Conservation (phyloP, 148 eudicot genomes). For the Vaccinium vitisidaea region DNA sequence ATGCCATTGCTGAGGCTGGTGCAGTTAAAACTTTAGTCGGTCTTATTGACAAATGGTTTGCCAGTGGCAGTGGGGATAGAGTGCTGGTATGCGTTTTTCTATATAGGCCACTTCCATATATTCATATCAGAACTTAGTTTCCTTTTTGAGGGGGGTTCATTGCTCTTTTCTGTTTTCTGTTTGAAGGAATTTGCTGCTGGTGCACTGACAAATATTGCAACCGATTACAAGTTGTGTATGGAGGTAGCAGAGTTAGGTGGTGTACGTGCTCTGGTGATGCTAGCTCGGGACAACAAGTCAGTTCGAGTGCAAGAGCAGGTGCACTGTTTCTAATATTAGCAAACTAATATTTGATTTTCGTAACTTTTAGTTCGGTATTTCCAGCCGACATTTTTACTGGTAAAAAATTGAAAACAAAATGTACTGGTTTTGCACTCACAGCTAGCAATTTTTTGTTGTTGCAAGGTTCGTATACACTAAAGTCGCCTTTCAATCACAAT, state of each 20-base stretch:
- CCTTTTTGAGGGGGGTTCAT: neutral
- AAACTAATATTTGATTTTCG: neutral
- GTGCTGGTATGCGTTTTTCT: slow-evolving; percentile 68
- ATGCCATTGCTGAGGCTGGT: slow-evolving; percentile 88
- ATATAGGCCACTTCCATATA: neutral
- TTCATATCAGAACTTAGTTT: neutral
- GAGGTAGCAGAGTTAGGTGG: slow-evolving; percentile 85
- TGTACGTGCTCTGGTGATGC: slow-evolving; percentile 82
- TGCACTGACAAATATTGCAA: slow-evolving; percentile 87
- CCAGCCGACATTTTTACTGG: neutral
- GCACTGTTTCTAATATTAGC: neutral
- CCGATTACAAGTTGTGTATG: slow-evolving; percentile 92
- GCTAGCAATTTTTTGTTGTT: neutral
- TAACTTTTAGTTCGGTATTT: neutral
- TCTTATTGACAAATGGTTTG: slow-evolving; percentile 85
- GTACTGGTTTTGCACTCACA: neutral
- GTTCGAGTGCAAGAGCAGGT: slow-evolving; percentile 99
- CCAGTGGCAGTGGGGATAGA: slow-evolving; percentile 49
- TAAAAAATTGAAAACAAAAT: neutral
- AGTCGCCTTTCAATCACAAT: neutral
- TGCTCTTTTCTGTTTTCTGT: slow-evolving; percentile 12
- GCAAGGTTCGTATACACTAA: neutral
- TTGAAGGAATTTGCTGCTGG: slow-evolving; percentile 97
- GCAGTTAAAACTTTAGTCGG: slow-evolving; percentile 85
- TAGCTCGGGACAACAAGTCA: slow-evolving; percentile 72